Evolutionary conservation across 805 yeast species (phyloP).

Genomic region (Metschnikowia gruessii): DNA sequence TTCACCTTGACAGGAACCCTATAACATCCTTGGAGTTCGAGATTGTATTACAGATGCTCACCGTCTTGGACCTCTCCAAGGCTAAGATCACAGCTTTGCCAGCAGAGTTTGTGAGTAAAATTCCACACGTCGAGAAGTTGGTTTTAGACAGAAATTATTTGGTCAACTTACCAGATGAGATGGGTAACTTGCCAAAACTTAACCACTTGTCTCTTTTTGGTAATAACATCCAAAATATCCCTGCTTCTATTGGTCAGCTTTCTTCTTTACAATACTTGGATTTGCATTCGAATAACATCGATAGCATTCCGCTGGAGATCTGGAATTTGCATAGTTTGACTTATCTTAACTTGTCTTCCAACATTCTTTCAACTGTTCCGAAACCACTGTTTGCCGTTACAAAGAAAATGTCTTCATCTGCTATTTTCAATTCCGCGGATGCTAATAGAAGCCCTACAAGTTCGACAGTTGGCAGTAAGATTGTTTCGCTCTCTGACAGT

Average conservation of each 20-base stretch:
- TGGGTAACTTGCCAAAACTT: conserved; percentile 57
- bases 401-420: conserved; percentile 32
- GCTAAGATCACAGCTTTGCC: conserved; percentile 80
- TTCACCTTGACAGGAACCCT: conserved; percentile 81
- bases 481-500: conserved; percentile 43
- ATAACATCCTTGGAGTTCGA: conserved; percentile 62
- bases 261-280: conserved; percentile 64
- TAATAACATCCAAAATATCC: conserved; percentile 72
- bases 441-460: not conserved
- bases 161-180: conserved; percentile 67
- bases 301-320: conserved; percentile 60
- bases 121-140: conserved; percentile 68
- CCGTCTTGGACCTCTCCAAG: conserved; percentile 71
- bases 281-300: conserved; percentile 79
- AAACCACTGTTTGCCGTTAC: conserved; percentile 42
- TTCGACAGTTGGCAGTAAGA: not conserved
- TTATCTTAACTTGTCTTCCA: conserved; percentile 68
- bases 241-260: conserved; percentile 60
- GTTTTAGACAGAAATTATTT: conserved; percentile 80
- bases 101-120: conserved; percentile 53
- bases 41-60: conserved; percentile 55
- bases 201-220: conserved; percentile 65
- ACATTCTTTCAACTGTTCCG: conserved; percentile 60
- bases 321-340: conserved; percentile 61
- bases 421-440: conserved; percentile 1